Percentiles rank a stretch among this genome's conserved stretches.
phyloP scores from a whole-genome alignment of 345 rosid species.

The Melaleuca alternifolia region DNA sequence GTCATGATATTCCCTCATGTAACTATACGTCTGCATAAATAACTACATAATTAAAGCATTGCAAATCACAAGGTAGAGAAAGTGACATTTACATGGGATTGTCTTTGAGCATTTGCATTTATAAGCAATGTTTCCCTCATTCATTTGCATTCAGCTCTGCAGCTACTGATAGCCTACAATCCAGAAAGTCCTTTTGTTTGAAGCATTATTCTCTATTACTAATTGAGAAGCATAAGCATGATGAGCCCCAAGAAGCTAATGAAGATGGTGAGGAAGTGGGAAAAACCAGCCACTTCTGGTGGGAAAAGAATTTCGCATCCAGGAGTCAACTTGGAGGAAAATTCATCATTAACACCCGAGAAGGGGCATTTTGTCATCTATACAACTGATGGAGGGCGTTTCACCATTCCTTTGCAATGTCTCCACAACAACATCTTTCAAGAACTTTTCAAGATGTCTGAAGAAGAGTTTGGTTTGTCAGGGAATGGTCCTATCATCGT shows the following conservation, averaged over 20 bases:
- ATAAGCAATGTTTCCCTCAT: background rate
- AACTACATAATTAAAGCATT: background rate
- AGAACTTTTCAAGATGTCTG: conserved; percentile 3
- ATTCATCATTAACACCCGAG: background rate
- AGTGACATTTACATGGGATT: background rate
- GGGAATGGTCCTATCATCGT: conserved; percentile 1
- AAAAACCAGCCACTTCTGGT: background rate
- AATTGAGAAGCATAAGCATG: background rate
- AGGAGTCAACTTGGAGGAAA: background rate
- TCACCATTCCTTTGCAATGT: background rate
- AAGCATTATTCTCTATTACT: background rate
- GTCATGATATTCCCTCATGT: background rate
- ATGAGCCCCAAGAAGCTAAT: background rate
- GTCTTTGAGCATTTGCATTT: background rate
- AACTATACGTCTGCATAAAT: background rate
- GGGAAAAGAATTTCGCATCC: background rate
- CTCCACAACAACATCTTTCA: background rate
- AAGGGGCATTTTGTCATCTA: background rate
- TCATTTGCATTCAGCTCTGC: background rate
- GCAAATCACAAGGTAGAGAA: background rate
- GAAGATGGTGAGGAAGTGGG: background rate
- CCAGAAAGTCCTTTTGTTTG: background rate
- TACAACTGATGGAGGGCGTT: background rate
- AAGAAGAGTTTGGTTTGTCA: conserved; percentile 7
- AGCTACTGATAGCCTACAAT: background rate